phyloP scores from a whole-genome alignment of 2,329 filamentous ascomycete genomes.

The Fusarium stilboides region DNA sequence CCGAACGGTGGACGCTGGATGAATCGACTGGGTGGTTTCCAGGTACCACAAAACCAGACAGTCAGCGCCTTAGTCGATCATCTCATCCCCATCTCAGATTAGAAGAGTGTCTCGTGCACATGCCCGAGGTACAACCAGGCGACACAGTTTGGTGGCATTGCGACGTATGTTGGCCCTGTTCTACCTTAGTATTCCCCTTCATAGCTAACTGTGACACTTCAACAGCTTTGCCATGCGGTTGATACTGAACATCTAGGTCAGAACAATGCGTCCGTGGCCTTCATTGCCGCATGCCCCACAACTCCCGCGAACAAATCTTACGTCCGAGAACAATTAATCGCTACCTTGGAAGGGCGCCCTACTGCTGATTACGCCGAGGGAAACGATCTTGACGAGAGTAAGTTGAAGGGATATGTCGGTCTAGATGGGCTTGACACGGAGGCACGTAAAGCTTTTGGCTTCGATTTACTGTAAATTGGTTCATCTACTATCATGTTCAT shows the following conservation, averaged over 20 bases:
- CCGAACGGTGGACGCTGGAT: neutral
- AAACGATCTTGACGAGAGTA: neutral
- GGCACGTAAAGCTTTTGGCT: neutral
- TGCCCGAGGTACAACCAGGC: slow-evolving; percentile 52
- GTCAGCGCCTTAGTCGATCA: slow-evolving; percentile 12
- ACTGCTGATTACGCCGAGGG: slow-evolving; percentile 3
- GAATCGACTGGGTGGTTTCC: slow-evolving; percentile 2
- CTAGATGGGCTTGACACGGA: neutral
- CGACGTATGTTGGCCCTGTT: slow-evolving; percentile 50
- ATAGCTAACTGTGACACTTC: neutral
- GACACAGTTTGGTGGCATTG: slow-evolving; percentile 61
- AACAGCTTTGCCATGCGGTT: slow-evolving; percentile 12
- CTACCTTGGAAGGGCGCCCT: neutral
- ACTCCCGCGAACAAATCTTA: neutral
- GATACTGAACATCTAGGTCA: slow-evolving; percentile 5
- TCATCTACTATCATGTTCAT: too few species aligned
- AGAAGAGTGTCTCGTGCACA: slow-evolving; percentile 21
- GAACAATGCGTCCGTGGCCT: slow-evolving; percentile 5
- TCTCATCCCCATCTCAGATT: slow-evolving; percentile 17
- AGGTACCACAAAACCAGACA: slow-evolving; percentile 7
- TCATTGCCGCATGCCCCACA: slow-evolving; percentile 10
- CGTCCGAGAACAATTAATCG: neutral
- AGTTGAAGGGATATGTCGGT: neutral
- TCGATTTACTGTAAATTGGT: neutral
- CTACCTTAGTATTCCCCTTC: too few species aligned